A percentile compares a stretch with the other conserved stretches of the same genome.
Evolutionary conservation across 1,284 basidiomycete species (phyloP).

Genomic region (Ceratobasidium sp.): DNA sequence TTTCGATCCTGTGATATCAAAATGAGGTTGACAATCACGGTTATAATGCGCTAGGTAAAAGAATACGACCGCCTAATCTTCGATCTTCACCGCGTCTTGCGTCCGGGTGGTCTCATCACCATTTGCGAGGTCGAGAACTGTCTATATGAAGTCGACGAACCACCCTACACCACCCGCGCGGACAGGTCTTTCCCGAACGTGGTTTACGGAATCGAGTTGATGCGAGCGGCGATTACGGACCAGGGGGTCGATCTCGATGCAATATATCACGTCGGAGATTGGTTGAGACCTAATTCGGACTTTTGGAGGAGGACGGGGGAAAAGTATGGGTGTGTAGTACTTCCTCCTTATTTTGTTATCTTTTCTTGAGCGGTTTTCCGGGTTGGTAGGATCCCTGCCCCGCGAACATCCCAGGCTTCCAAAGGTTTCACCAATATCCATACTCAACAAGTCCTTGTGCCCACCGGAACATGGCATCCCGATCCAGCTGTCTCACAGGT

Average conservation of each 20-base stretch:
- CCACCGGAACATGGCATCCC: constrained; percentile 35
- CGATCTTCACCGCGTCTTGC: constrained; percentile 27
- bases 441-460: constrained; percentile 19
- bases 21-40: background rate
- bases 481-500: constrained; percentile 29
- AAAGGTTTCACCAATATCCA: constrained; percentile 13
- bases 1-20: too few relatives aligned
- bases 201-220: background rate
- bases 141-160: constrained; percentile 30
- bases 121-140: constrained; percentile 37
- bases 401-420: background rate
- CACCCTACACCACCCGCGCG: constrained; percentile 12
- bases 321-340: background rate
- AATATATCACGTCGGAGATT: constrained; percentile 20
- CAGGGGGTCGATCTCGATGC: constrained; percentile 33
- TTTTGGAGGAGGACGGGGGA: constrained; percentile 23
- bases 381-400: constrained; percentile 3
- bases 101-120: constrained; percentile 24
- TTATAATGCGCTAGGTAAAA: constrained; percentile 21
- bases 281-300: constrained; percentile 10
- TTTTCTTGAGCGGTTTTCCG: background rate
- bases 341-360: background rate
- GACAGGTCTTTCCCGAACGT: background rate
- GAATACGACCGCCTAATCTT: constrained; percentile 42
- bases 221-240: background rate